Evolutionary conservation across 352 stramenopile genomes (phyloP).

Genomic region (Phytophthora gonapodyides): DNA sequence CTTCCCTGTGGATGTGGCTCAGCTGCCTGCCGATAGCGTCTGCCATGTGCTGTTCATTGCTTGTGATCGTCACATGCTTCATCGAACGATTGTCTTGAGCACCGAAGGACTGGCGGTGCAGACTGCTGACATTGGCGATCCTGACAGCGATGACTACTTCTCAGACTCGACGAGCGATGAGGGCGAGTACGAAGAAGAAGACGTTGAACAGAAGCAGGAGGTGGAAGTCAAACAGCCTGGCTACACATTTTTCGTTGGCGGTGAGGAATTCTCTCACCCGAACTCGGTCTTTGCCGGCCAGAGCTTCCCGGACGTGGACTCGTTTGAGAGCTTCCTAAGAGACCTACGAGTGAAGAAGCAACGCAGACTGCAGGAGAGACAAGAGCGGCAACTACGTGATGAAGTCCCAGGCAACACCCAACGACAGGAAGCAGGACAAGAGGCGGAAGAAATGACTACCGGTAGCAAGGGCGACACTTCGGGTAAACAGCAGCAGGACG

Average conservation of each 20-base stretch:
- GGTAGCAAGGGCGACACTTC: slow-evolving; percentile 6
- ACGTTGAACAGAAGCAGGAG: slow-evolving; percentile 25
- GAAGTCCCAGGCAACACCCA: background rate
- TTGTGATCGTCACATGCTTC: slow-evolving; percentile 60
- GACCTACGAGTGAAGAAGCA: slow-evolving; percentile 37
- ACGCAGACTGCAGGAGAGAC: slow-evolving; percentile 14
- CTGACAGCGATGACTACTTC: slow-evolving; percentile 34
- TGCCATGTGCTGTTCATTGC: slow-evolving; percentile 66
- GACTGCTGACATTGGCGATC: slow-evolving; percentile 26
- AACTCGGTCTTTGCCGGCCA: slow-evolving; percentile 53
- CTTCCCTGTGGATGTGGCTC: slow-evolving; percentile 48
- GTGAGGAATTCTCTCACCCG: slow-evolving; percentile 59
- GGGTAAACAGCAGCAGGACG: slow-evolving; percentile 6
- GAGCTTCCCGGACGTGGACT: slow-evolving; percentile 50
- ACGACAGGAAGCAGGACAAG: slow-evolving; percentile 25
- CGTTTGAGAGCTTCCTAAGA: slow-evolving; percentile 62
- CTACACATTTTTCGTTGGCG: slow-evolving; percentile 57
- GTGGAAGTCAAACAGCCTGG: slow-evolving; percentile 29
- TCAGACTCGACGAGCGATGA: slow-evolving; percentile 33
- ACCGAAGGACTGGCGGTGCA: slow-evolving; percentile 53
- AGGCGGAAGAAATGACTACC: slow-evolving; percentile 13
- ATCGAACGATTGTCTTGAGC: slow-evolving; percentile 60
- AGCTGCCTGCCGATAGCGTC: slow-evolving; percentile 49
- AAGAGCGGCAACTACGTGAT: slow-evolving; percentile 18
- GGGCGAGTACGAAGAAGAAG: slow-evolving; percentile 9